Evolutionary conservation across 1,284 basidiomycete species (phyloP).

Genomic region (Rhodotorula sp.): DNA sequence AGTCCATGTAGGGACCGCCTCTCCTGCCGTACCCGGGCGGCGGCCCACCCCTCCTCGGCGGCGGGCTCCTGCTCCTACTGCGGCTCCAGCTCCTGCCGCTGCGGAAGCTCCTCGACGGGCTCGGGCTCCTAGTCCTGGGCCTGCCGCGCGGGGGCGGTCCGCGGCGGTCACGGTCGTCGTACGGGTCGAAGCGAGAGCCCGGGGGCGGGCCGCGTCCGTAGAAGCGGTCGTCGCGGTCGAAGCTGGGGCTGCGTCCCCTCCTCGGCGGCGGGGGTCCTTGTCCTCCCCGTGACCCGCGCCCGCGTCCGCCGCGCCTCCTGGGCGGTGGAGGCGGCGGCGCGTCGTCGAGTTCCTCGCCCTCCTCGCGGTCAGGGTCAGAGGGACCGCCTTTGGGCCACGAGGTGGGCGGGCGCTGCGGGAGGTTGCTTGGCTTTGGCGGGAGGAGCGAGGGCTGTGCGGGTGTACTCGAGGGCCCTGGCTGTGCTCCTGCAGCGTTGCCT

Average conservation of each 20-base stretch:
- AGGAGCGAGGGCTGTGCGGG: not conserved
- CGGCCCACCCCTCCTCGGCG: constrained; percentile 1
- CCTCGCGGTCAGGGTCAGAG: constrained; percentile 10
- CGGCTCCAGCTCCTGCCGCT: constrained; percentile 19
- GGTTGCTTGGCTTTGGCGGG: constrained; percentile 10
- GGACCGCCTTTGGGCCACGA: not conserved
- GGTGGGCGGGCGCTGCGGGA: constrained; percentile 5
- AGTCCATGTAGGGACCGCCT: not conserved
- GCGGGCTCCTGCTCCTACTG: constrained; percentile 17
- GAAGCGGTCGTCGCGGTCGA: constrained; percentile 6
- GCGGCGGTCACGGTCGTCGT: constrained; percentile 10
- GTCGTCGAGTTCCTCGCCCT: constrained; percentile 18
- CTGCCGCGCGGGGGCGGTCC: not conserved
- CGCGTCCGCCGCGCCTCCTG: not conserved
- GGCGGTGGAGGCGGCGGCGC: not conserved
- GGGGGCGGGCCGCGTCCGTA: not conserved
- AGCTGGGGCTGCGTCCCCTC: not conserved
- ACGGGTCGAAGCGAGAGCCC: constrained; percentile 4
- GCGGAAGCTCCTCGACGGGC: constrained; percentile 11
- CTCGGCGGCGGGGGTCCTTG: not conserved
- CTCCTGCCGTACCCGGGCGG: not conserved
- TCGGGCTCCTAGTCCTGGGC: not conserved
- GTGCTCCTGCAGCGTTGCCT: not conserved
- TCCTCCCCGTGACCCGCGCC: not conserved
- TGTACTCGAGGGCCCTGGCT: not conserved